Conservation (phyloP, 1,284 basidiomycete species). For the Phaffia rhodozyma region DNA sequence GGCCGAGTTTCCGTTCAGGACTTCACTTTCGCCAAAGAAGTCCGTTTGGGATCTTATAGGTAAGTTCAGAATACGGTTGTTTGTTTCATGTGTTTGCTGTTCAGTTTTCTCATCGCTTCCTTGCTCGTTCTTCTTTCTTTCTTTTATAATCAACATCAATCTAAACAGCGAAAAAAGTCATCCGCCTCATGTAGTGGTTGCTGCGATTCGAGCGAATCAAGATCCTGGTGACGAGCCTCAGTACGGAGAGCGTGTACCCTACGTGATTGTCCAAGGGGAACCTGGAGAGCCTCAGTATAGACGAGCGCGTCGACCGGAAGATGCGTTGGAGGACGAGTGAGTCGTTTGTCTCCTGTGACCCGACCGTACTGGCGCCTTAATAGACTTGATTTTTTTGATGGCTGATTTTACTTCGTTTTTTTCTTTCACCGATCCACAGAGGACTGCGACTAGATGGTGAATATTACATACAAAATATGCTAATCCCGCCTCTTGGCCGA, state of each 20-base stretch:
- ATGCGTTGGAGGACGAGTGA: conserved; percentile 59
- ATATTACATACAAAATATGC: conserved; percentile 82
- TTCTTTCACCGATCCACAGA: conserved; percentile 30
- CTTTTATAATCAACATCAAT: neutral
- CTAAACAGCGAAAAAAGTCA: conserved; percentile 55
- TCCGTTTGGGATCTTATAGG: conserved; percentile 84
- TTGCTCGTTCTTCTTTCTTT: neutral
- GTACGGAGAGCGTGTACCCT: conserved; percentile 86
- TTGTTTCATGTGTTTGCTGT: neutral
- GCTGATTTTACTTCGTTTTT: neutral
- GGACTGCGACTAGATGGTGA: conserved; percentile 58
- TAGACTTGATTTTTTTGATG: neutral
- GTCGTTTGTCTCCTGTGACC: conserved; percentile 24
- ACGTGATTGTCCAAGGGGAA: conserved; percentile 65
- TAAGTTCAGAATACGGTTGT: conserved; percentile 27
- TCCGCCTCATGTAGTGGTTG: conserved; percentile 79
- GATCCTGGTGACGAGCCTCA: conserved; percentile 77
- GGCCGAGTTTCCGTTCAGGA: conserved; percentile 73
- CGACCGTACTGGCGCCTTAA: conserved; percentile 16
- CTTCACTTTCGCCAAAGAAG: conserved; percentile 90
- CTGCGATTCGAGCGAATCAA: conserved; percentile 60
- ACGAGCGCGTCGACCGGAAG: conserved; percentile 64
- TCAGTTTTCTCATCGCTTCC: neutral
- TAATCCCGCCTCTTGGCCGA: conserved; percentile 79
- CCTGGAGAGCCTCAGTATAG: conserved; percentile 63